These are phyloP conservation scores for Arxiozyma heterogenica DNA, from an alignment of 1,139 yeast genomes.

Conservation along the genomic window DNA sequence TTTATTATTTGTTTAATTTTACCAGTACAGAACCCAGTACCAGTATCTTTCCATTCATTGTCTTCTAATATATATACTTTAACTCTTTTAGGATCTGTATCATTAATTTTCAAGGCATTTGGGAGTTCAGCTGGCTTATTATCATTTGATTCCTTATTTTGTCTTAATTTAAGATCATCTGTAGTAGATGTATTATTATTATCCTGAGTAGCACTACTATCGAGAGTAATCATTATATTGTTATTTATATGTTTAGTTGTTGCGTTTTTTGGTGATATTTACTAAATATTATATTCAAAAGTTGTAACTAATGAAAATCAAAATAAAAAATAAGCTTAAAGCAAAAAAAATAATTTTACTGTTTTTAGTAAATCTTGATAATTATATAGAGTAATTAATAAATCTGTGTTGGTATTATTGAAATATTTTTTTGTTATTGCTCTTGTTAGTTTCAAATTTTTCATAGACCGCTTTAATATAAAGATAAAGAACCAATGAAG, in stretches of 20 bases:
- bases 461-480: too few species aligned
- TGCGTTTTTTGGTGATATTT: not conserved
- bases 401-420: too few species aligned
- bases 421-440: too few species aligned
- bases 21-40: conserved; percentile 87
- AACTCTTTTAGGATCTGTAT: conserved; percentile 57
- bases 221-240: not conserved
- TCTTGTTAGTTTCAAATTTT: too few species aligned
- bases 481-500: too few species aligned
- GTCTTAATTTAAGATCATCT: not conserved
- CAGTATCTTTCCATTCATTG: conserved; percentile 85
- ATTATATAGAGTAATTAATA: too few species aligned
- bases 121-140: not conserved
- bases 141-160: not conserved
- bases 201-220: not conserved
- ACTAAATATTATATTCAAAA: not conserved
- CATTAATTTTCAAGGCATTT: conserved; percentile 6
- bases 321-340: too few species aligned
- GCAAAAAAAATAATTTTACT: too few species aligned
- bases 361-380: too few species aligned
- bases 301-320: too few species aligned
- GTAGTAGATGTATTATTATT: not conserved
- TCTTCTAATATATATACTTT: conserved; percentile 77
- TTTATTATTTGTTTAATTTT: conserved; percentile 7
- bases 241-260: not conserved